Evolutionary conservation across 2,329 filamentous ascomycete genomes (phyloP).

Genomic region (Camillea tinctor): DNA sequence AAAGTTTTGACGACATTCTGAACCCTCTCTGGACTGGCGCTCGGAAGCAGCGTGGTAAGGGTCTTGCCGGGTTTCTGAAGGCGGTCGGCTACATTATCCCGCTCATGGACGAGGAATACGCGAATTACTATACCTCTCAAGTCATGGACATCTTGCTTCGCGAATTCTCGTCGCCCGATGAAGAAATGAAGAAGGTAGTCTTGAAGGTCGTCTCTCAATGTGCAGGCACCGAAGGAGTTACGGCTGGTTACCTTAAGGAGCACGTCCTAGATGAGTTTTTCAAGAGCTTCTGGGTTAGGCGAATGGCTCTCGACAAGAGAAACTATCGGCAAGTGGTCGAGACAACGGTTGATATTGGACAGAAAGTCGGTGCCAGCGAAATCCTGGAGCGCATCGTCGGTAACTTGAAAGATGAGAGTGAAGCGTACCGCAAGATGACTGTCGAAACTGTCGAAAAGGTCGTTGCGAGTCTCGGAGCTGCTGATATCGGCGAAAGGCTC

Average conservation of each 20-base stretch:
- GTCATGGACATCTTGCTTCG: constrained; percentile 98
- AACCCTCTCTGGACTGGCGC: constrained; percentile 97
- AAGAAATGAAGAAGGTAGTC: constrained; percentile 99
- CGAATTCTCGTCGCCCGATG: constrained; percentile 94
- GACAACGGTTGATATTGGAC: constrained; percentile 93
- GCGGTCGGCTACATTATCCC: constrained; percentile 98
- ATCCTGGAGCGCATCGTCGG: constrained; percentile 90
- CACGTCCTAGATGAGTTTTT: constrained; percentile 95
- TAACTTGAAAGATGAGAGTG: constrained; percentile 97
- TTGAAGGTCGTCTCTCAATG: constrained; percentile 97
- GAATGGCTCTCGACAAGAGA: constrained; percentile 95
- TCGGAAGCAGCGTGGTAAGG: constrained; percentile 93
- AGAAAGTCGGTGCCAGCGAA: constrained; percentile 96
- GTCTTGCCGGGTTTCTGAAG: constrained; percentile 92
- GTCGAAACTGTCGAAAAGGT: constrained; percentile 98
- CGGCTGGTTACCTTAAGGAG: constrained; percentile 90
- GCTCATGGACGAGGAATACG: constrained; percentile 98
- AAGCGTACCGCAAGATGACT: constrained; percentile 98
- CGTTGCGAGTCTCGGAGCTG: constrained; percentile 86
- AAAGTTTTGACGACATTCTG: constrained; percentile 96
- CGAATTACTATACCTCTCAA: constrained; percentile 97
- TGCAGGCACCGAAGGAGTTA: constrained; percentile 90
- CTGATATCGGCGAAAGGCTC: constrained; percentile 87
- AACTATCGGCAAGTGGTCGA: constrained; percentile 98
- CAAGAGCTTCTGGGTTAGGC: constrained; percentile 96